Percentiles rank a stretch among this genome's conserved stretches.
Conservation (phyloP, 805 yeast genomes). For the Candida arabinofermentans region DNA sequence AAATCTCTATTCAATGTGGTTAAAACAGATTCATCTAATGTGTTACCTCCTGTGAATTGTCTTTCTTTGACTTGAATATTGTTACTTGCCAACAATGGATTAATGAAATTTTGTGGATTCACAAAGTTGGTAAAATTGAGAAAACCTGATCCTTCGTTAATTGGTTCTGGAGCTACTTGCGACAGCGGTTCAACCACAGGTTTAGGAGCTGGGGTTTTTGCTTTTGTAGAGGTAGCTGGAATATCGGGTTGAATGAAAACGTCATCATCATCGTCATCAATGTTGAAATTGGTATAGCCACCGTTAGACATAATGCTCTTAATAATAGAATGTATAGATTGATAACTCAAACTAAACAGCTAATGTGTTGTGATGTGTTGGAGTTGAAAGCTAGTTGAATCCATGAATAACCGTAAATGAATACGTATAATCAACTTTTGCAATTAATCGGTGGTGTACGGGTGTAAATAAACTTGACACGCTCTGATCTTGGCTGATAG, state of each 20-base stretch:
- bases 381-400: too few relatives aligned
- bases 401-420: too few relatives aligned
- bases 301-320: slow-evolving; percentile 7
- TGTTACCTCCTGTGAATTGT: slow-evolving; percentile 54
- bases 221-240: slow-evolving; percentile 6
- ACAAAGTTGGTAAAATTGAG: slow-evolving; percentile 31
- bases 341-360: too few relatives aligned
- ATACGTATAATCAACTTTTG: too few relatives aligned
- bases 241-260: slow-evolving; percentile 33
- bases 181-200: slow-evolving; percentile 5
- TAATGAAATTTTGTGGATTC: slow-evolving; percentile 29
- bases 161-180: slow-evolving; percentile 2
- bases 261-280: slow-evolving; percentile 30
- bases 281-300: slow-evolving; percentile 17
- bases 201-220: slow-evolving; percentile 2
- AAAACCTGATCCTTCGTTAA: slow-evolving; percentile 6
- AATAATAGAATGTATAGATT: too few relatives aligned
- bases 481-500: too few relatives aligned
- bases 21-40: slow-evolving; percentile 53
- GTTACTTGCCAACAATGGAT: slow-evolving; percentile 22
- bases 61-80: slow-evolving; percentile 38
- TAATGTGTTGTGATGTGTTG: too few relatives aligned
- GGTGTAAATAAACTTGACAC: too few relatives aligned
- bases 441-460: too few relatives aligned
- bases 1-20: slow-evolving; percentile 40